A percentile compares a stretch with the other conserved stretches of the same genome.
Evolutionary conservation across 2,329 filamentous ascomycete genomes (phyloP).

Genomic region (Ophiostoma piceae): DNA sequence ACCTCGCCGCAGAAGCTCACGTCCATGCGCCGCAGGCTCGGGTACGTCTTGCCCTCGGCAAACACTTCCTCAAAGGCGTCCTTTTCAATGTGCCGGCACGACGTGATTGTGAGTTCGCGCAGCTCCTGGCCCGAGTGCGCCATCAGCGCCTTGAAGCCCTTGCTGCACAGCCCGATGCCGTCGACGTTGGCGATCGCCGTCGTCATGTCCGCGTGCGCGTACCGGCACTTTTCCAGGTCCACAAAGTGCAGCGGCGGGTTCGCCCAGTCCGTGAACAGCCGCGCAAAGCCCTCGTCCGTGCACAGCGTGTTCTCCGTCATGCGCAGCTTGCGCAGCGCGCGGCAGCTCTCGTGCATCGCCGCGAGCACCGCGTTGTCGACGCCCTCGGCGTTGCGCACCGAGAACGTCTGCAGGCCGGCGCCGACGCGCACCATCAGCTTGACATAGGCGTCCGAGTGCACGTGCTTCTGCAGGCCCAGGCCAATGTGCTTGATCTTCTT

Average conservation of each 20-base stretch:
- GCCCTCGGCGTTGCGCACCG: conserved; percentile 61
- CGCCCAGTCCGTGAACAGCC: conserved; percentile 69
- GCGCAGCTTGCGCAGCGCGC: conserved; percentile 66
- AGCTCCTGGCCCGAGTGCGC: conserved; percentile 67
- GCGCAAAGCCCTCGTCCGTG: conserved; percentile 67
- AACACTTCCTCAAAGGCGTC: conserved; percentile 73
- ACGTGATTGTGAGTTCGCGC: conserved; percentile 67
- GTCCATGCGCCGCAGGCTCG: conserved; percentile 65
- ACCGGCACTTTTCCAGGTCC: conserved; percentile 72
- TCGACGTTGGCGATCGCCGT: conserved; percentile 60
- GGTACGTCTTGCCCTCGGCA: conserved; percentile 54
- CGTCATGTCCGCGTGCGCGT: conserved; percentile 66
- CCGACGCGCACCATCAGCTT: conserved; percentile 60
- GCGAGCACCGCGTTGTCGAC: conserved; percentile 65
- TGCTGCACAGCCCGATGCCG: conserved; percentile 66
- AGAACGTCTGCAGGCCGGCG: conserved; percentile 65
- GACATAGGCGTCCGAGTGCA: conserved; percentile 54
- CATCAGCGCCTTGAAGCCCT: conserved; percentile 78
- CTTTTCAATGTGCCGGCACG: conserved; percentile 73
- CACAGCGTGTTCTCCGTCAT: conserved; percentile 71
- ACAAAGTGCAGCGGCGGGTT: conserved; percentile 66
- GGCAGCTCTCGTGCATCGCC: conserved; percentile 65
- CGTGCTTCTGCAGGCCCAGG: conserved; percentile 58
- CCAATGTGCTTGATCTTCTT: conserved; percentile 66
- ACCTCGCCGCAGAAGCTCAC: conserved; percentile 69